phyloP scores from a whole-genome alignment of 192 early-diverging fungal species.

The Coemansia aciculifera region DNA sequence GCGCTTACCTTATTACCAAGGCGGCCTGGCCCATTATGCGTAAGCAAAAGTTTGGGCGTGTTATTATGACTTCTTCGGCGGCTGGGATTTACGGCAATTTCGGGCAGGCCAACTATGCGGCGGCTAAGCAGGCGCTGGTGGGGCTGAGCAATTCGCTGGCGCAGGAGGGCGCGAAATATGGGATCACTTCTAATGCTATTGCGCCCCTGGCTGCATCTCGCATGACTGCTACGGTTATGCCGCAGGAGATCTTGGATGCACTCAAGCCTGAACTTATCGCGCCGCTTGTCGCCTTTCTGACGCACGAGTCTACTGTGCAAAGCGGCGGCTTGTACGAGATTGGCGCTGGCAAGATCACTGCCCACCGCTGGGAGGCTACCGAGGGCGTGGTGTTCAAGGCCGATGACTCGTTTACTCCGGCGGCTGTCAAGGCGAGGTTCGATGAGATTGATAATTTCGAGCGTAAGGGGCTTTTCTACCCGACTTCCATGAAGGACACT shows the following conservation, averaged over 20 bases:
- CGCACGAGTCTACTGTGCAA: slow-evolving; percentile 81
- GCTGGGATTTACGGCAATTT: slow-evolving; percentile 99
- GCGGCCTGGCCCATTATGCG: slow-evolving; percentile 96
- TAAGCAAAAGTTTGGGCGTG: slow-evolving; percentile 92
- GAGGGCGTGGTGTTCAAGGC: slow-evolving; percentile 89
- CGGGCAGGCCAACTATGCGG: slow-evolving; percentile 70
- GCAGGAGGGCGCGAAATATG: slow-evolving; percentile 91
- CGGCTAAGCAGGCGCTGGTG: slow-evolving; percentile 92
- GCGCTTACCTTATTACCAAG: slow-evolving; percentile 93
- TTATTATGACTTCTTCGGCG: slow-evolving; percentile 93
- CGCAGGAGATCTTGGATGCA: slow-evolving; percentile 90
- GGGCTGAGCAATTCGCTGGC: slow-evolving; percentile 91
- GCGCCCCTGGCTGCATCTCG: slow-evolving; percentile 96
- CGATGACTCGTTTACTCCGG: slow-evolving; percentile 82
- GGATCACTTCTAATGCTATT: slow-evolving; percentile 91
- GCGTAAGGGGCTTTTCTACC: slow-evolving; percentile 54
- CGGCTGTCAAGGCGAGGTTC: slow-evolving; percentile 75
- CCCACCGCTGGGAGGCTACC: slow-evolving; percentile 90
- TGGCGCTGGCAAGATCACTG: slow-evolving; percentile 86
- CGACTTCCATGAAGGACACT: slow-evolving; percentile 72
- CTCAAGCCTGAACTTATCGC: slow-evolving; percentile 98
- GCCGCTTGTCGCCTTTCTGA: slow-evolving; percentile 90
- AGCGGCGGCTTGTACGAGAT: slow-evolving; percentile 91
- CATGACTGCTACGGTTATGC: slow-evolving; percentile 97
- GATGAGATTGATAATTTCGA: slow-evolving; percentile 74